A percentile compares a stretch with the other conserved stretches of the same genome.
phyloP scores from a whole-genome alignment of 2,329 filamentous ascomycete genomes.

The Hymenotorrendiella dingleyae region DNA sequence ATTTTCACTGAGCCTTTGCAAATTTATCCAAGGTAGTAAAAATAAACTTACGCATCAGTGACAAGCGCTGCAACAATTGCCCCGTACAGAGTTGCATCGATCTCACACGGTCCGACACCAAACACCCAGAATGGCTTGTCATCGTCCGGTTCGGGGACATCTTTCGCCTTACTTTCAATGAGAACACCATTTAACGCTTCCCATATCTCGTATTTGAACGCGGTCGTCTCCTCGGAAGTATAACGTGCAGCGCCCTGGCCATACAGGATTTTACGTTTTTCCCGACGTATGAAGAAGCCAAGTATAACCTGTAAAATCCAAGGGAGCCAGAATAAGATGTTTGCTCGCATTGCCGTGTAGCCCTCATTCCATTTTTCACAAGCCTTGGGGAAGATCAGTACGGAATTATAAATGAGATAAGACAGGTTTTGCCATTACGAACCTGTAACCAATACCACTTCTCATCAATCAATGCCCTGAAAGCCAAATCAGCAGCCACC shows the following conservation, averaged over 20 bases:
- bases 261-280: conserved; percentile 38
- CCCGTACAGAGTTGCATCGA: conserved; percentile 51
- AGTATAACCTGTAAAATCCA: conserved; percentile 47
- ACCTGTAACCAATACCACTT: conserved; percentile 53
- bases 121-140: conserved; percentile 50
- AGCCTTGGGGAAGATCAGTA: conserved; percentile 24
- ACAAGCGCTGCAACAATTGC: conserved; percentile 49
- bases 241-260: conserved; percentile 52
- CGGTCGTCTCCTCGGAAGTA: conserved; percentile 41
- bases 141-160: conserved; percentile 22
- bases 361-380: conserved; percentile 55
- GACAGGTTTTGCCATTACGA: conserved; percentile 11
- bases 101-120: conserved; percentile 48
- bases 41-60: conserved; percentile 49
- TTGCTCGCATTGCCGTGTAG: conserved; percentile 51
- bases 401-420: conserved; percentile 1
- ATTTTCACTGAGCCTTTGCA: not conserved
- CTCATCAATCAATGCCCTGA: conserved; percentile 53
- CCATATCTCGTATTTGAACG: conserved; percentile 48
- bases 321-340: conserved; percentile 42
- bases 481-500: conserved; percentile 43
- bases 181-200: conserved; percentile 42
- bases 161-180: conserved; percentile 30
- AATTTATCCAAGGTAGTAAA: too few species aligned
- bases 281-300: conserved; percentile 44